A percentile compares a stretch with the other conserved stretches of the same genome.
Conservation (phyloP, 768 basidiomycete genomes). For the Mycena pura region DNA sequence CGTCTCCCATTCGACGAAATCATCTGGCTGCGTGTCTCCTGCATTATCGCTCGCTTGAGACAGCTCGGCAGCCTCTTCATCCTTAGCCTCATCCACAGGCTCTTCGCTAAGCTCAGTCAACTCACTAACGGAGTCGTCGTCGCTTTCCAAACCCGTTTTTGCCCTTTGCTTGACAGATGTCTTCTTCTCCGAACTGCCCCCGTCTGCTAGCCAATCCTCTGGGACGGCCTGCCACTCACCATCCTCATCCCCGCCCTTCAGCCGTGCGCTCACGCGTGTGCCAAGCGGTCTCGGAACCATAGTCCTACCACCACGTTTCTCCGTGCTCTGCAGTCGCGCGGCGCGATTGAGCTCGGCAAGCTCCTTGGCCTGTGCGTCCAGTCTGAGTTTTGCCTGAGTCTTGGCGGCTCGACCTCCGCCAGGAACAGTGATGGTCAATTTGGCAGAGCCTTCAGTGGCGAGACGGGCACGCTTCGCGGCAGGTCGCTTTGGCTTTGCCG, state of each 20-base stretch:
- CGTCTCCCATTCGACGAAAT: conserved; percentile 91
- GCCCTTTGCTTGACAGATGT: conserved; percentile 23
- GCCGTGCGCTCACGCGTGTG: conserved; percentile 69
- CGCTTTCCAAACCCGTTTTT: conserved; percentile 68
- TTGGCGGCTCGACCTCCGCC: conserved; percentile 71
- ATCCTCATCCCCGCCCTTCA: conserved; percentile 65
- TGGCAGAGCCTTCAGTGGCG: conserved; percentile 6
- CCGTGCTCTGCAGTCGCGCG: conserved; percentile 34
- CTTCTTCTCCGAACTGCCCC: conserved; percentile 18
- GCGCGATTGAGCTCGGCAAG: conserved; percentile 68
- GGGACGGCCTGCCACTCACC: conserved; percentile 85
- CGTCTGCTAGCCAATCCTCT: conserved; percentile 62
- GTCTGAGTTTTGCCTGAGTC: conserved; percentile 70
- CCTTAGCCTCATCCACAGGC: conserved; percentile 24
- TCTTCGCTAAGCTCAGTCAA: conserved; percentile 76
- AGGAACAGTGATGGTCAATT: conserved; percentile 34
- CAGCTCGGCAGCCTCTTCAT: conserved; percentile 21
- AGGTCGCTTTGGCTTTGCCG: conserved; percentile 29
- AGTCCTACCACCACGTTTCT: conserved; percentile 15
- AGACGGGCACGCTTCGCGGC: conserved; percentile 24
- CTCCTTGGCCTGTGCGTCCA: conserved; percentile 73
- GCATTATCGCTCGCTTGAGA: conserved; percentile 26
- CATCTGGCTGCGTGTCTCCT: conserved; percentile 43
- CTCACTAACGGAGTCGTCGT: conserved; percentile 70
- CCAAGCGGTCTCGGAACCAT: conserved; percentile 48